Percentiles rank a stretch among this genome's conserved stretches.
phyloP scores from a whole-genome alignment of 1,284 basidiomycete genomes.

The Schizophyllum commune region DNA sequence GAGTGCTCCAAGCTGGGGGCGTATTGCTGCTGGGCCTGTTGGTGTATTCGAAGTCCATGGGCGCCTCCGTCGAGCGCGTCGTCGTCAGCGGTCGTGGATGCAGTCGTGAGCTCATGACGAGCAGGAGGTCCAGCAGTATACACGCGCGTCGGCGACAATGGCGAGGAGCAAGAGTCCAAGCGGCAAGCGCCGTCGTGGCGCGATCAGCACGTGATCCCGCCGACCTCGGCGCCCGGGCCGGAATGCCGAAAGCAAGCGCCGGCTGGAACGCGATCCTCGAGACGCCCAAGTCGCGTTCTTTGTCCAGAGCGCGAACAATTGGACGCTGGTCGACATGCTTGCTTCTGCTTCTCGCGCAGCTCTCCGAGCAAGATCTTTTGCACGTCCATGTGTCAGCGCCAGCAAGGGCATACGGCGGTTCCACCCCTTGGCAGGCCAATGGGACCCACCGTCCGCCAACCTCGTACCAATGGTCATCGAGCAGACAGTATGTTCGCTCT shows the following conservation, averaged over 20 bases:
- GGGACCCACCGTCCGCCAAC: slow-evolving; percentile 38
- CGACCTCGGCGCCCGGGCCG: background rate
- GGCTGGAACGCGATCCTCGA: too few species aligned
- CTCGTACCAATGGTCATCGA: slow-evolving; percentile 91
- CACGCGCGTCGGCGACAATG: background rate
- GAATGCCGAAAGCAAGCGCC: background rate
- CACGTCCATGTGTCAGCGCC: background rate
- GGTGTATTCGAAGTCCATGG: slow-evolving; percentile 76
- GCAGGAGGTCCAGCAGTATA: background rate
- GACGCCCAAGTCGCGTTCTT: background rate
- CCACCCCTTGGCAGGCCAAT: slow-evolving; percentile 41
- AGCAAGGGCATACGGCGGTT: slow-evolving; percentile 25
- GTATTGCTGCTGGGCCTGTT: slow-evolving; percentile 37
- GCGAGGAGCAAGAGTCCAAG: background rate
- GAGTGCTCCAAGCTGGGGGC: slow-evolving; percentile 52
- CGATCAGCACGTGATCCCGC: background rate
- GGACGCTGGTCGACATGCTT: background rate
- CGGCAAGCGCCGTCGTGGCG: background rate
- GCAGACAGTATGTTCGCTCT: slow-evolving; percentile 62
- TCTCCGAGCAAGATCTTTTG: background rate
- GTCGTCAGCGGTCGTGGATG: slow-evolving; percentile 9
- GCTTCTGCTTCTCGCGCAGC: background rate
- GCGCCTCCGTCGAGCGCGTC: slow-evolving; percentile 59
- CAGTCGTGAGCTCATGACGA: slow-evolving; percentile 22
- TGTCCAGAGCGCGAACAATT: background rate